Base-by-base conservation (phyloP, 2,329 filamentous ascomycete genomes). In the Neophaeococcomyces aloes region DNA sequence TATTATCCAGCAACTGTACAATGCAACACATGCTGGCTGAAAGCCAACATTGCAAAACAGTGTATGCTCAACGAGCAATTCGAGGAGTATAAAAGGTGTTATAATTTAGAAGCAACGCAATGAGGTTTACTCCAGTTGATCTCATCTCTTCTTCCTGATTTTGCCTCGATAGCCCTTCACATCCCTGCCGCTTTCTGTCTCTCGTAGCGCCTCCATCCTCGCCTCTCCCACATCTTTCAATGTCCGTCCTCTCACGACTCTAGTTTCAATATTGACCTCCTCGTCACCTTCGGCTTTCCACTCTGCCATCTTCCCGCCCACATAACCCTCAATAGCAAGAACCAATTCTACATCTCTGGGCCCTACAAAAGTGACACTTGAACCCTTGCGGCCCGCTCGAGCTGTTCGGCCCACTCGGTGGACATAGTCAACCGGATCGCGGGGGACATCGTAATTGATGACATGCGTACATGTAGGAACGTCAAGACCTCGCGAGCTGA, bases 401-500 rank as follows among this genome's bases (percentile, higher is more conserved):
- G 91, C 91, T 10, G 91, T 98, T 65, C 91, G 82, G 61, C 91
- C 91, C 39, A 95, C 89, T 10, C 91, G 79, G 67, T 98, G 91
- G 53, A 98, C 91, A 62, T 98, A 98, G 64, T 95, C 89, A 61
- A 95, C 88, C 2, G 89, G 86, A 59, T 95, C 86, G n/a, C 89
- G 79, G 0, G 91, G 91, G 1, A 98, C 78, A 60, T 98, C 91
- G 64, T 88, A 98, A 65, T 98, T 96, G 59, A 98, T 69, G 2
- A 98, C 91, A 13, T 96, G 66, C 43, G 76, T 81, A 5, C 96
- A 89, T 53, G 87, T 84, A 1, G 89, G 89, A 49, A 98, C 95
- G 66, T 98, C 91, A 3, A 98, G 76, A 72, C 91, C 91, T 62
- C 91, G 78, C 15, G 87, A 85, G 1, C 91, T 91, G 11, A 98